These are phyloP conservation scores for Malania oleifera DNA, from an alignment of 164 flowering plant species.

Conservation along the genomic window DNA sequence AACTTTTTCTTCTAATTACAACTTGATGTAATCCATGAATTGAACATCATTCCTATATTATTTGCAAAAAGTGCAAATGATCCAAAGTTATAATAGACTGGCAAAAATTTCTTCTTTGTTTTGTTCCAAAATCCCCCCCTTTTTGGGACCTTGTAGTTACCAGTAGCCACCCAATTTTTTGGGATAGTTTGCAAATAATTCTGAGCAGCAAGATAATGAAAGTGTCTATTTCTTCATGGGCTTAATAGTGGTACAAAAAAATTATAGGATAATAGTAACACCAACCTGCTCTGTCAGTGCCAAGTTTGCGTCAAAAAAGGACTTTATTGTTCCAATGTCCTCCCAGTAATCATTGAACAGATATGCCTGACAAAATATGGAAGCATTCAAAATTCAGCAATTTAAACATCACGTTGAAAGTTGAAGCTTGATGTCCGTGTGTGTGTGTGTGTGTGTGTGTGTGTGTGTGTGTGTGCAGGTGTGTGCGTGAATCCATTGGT, in stretches of 20 bases:
- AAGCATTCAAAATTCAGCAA: background rate
- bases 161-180: background rate
- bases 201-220: background rate
- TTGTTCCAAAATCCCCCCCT: too few relatives aligned
- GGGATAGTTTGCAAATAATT: background rate
- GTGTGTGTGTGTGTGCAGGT: too few relatives aligned
- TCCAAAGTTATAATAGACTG: too few relatives aligned
- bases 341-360: slow-evolving; percentile 96
- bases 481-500: too few relatives aligned
- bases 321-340: slow-evolving; percentile 88
- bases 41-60: too few relatives aligned
- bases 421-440: too few relatives aligned
- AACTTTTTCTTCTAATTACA: too few relatives aligned
- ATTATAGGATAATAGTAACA: background rate
- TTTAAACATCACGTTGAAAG: background rate
- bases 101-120: too few relatives aligned
- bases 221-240: background rate
- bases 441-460: too few relatives aligned
- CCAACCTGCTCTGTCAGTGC: slow-evolving; percentile 88
- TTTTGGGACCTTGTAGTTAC: too few relatives aligned
- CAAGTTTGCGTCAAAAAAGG: slow-evolving; percentile 87
- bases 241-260: background rate
- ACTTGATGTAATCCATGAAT: too few relatives aligned
- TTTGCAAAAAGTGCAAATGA: too few relatives aligned
- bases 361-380: slow-evolving; percentile 62